phyloP scores from a whole-genome alignment of 108 stramenopile species.

The Pseudonitzschia delicatissima region DNA sequence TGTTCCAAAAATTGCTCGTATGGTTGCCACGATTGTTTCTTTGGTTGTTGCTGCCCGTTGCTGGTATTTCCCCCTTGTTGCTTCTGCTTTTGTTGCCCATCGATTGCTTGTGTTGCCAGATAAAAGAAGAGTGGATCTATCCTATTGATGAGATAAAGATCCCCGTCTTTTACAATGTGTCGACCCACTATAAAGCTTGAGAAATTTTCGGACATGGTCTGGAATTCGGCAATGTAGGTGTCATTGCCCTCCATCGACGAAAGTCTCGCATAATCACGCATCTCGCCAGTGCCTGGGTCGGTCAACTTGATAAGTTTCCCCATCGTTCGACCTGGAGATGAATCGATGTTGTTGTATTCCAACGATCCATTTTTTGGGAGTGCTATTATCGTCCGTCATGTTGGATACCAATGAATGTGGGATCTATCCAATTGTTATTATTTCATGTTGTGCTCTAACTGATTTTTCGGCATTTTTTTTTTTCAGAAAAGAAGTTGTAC shows the following conservation, averaged over 20 bases:
- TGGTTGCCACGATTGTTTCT: conserved; percentile 49
- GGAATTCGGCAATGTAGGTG: conserved; percentile 48
- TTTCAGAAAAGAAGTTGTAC: too few species aligned
- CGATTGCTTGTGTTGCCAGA: conserved; percentile 17
- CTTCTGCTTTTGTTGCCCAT: not conserved
- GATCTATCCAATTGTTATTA: too few species aligned
- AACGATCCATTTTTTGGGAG: conserved; percentile 12
- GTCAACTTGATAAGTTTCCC: conserved; percentile 14
- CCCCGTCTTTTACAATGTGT: conserved; percentile 50
- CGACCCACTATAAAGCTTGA: conserved; percentile 61
- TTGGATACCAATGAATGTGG: too few species aligned
- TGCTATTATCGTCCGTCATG: conserved; percentile 5
- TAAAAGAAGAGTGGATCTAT: conserved; percentile 73
- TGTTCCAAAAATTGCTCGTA: conserved; percentile 51
- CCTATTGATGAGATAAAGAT: conserved; percentile 45
- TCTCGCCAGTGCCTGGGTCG: conserved; percentile 25
- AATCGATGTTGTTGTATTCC: not conserved
- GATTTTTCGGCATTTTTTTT: too few species aligned
- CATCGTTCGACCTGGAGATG: not conserved
- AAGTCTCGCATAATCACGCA: conserved; percentile 17
- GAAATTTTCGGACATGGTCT: conserved; percentile 42
- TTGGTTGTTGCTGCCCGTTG: not conserved
- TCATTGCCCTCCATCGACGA: not conserved
- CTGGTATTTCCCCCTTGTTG: not conserved
- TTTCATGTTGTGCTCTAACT: too few species aligned